phyloP scores from a whole-genome alignment of 1,284 basidiomycete species.

The Austroboletus olivaceoglutinosus region DNA sequence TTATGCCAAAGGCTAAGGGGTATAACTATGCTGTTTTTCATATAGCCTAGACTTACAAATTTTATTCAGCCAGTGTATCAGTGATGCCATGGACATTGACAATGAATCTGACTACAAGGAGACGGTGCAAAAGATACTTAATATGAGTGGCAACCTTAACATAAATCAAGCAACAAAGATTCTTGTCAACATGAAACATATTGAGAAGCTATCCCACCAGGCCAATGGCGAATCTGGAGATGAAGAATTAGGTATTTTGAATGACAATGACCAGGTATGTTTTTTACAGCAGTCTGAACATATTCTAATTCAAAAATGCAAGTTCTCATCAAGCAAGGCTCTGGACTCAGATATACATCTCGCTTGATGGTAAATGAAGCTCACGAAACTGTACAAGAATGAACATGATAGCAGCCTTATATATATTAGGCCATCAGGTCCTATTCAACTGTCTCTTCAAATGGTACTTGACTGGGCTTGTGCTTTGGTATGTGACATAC shows the following conservation, averaged over 20 bases:
- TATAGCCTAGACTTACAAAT: not conserved
- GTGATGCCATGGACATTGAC: constrained; percentile 13
- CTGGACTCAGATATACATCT: too few species aligned
- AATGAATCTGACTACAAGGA: constrained; percentile 14
- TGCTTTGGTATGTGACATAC: too few species aligned
- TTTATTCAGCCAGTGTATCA: not conserved
- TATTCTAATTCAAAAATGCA: too few species aligned
- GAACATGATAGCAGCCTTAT: too few species aligned
- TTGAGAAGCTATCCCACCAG: constrained; percentile 8
- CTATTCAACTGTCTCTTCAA: too few species aligned
- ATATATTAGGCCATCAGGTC: too few species aligned
- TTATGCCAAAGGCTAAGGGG: not conserved
- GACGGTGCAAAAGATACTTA: constrained; percentile 9
- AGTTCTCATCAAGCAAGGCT: too few species aligned
- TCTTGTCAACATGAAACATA: constrained; percentile 18
- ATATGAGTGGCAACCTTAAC: not conserved
- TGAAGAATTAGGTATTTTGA: not conserved
- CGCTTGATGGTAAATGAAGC: too few species aligned
- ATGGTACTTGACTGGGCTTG: too few species aligned
- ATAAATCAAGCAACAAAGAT: constrained; percentile 4
- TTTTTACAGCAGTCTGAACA: not conserved
- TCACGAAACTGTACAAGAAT: too few species aligned
- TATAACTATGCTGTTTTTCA: not conserved
- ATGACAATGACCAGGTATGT: not conserved
- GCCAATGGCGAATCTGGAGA: not conserved